Base-by-base conservation (phyloP, 768 basidiomycete genomes). In the Psilocybe subaeruginosa region DNA sequence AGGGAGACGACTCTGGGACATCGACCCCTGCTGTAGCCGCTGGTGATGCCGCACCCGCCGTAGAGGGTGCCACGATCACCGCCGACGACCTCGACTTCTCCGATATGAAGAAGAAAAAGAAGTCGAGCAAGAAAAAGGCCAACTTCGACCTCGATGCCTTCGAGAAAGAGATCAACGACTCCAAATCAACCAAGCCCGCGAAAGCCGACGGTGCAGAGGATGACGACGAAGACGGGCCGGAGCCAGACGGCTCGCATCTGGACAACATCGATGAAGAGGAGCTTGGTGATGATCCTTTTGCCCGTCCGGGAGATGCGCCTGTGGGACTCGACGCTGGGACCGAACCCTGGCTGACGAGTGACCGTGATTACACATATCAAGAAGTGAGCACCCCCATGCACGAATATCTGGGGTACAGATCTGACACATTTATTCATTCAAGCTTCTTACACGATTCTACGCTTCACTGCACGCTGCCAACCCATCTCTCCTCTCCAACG, bases 31-130 rank as follows among this genome's bases (percentile, higher is more conserved):
- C 60, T 1, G 58, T 41, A 6, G 60, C 48, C 12, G 75, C 74
- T 2, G 73, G 72, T 12, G 77, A 75, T 19, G 80, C 82, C 27
- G 72, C 76, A 50, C 61, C 62, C 11, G 68, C 74, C 23, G 23
- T 23, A 51, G 79, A 73, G 35, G 72, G 71, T 55, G 73, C 80
- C 7, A 75, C 80, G n/a, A 79, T 82, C 59, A 80, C 80, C 4
- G 79, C 85, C 9, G 93, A 91, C 63, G 95, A 95, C 68, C 82
- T 96, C 60, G 93, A 95, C 77, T 98, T 98, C 73, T 93, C 92
- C 6, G 97, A 98, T 72, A 82, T 98, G 74, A 97, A 98, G 81
- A 97, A 95, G 83, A 96, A 96, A 82, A 96, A 95, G 78, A 95
- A 95, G 72, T 82, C 83, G 31, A 78, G 83, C 62, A 89, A 89